These are phyloP conservation scores for Prototheca stagnorum DNA, from an alignment of 163 green algal genomes.

Conservation along the genomic window DNA sequence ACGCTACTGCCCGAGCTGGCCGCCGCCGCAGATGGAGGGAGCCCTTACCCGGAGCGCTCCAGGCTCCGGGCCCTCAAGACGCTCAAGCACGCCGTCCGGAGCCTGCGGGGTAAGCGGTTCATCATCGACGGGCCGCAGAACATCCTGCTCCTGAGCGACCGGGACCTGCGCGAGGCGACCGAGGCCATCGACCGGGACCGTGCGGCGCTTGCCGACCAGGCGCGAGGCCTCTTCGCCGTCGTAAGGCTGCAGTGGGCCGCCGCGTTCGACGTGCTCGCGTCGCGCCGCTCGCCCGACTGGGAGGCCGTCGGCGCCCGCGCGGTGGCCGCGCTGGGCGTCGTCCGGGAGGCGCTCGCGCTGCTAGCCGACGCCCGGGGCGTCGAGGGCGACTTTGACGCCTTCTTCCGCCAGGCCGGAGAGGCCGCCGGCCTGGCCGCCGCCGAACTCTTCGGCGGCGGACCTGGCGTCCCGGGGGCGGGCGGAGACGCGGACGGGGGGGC, in stretches of 20 bases:
- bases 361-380: conserved; percentile 19
- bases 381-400: conserved; percentile 7
- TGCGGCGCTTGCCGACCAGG: conserved; percentile 19
- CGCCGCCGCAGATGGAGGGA: conserved; percentile 3
- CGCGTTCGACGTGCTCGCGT: background rate
- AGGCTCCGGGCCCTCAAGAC: conserved; percentile 34
- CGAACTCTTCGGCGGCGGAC: too few relatives aligned
- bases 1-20: conserved; percentile 29
- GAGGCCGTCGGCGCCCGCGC: conserved; percentile 3
- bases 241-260: background rate
- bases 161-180: background rate
- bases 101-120: conserved; percentile 17
- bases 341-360: conserved; percentile 37
- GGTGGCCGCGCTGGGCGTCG: conserved; percentile 11
- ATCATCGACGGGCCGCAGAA: background rate
- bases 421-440: conserved; percentile 3
- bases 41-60: background rate
- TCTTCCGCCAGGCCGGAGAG: conserved; percentile 28
- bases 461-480: too few relatives aligned
- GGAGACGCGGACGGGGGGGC: background rate
- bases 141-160: background rate
- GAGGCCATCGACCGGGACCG: conserved; percentile 23
- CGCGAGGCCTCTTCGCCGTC: conserved; percentile 21
- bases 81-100: conserved; percentile 43
- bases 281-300: conserved; percentile 3